Conservation (phyloP, 2,329 filamentous ascomycete genomes). For the Cladosporium sp. region DNA sequence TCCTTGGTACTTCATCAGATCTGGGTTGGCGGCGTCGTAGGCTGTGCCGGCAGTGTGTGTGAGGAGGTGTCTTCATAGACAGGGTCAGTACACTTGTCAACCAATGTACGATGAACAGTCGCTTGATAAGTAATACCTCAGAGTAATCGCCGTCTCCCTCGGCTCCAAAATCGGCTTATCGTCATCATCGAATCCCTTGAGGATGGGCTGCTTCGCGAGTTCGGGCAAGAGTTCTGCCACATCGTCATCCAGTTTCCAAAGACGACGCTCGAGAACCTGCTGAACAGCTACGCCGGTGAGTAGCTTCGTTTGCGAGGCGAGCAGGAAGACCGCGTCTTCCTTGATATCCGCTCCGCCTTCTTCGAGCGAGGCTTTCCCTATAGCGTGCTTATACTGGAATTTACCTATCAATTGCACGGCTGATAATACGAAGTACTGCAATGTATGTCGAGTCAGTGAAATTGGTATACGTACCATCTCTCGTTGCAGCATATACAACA, state of each 20-base stretch:
- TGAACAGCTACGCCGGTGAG: constrained; percentile 50
- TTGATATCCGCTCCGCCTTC: constrained; percentile 20
- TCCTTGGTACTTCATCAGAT: constrained; percentile 25
- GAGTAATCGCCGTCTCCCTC: constrained; percentile 43
- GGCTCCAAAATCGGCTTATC: constrained; percentile 31
- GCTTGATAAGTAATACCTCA: constrained; percentile 27
- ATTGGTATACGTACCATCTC: too few relatives aligned
- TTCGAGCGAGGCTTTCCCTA: constrained; percentile 20
- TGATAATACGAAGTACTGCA: not conserved
- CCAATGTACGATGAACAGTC: too few relatives aligned
- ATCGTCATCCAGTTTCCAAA: constrained; percentile 45
- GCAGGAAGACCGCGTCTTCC: constrained; percentile 28
- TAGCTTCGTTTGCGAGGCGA: constrained; percentile 41
- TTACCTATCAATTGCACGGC: constrained; percentile 17
- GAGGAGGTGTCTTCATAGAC: constrained; percentile 38
- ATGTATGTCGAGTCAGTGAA: too few relatives aligned
- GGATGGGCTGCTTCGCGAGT: constrained; percentile 44
- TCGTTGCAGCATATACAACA: constrained; percentile 26
- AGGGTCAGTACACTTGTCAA: not conserved
- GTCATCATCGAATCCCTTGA: constrained; percentile 45
- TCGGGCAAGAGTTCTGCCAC: constrained; percentile 45
- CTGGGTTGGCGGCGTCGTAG: constrained; percentile 42
- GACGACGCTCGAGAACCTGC: constrained; percentile 52
- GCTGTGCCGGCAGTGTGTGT: constrained; percentile 48
- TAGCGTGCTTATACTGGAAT: constrained; percentile 29